A percentile compares a stretch with the other conserved stretches of the same genome.
These are phyloP conservation scores for Chamaenerion angustifolium DNA, from an alignment of 345 rosid genomes.

Conservation along the genomic window DNA sequence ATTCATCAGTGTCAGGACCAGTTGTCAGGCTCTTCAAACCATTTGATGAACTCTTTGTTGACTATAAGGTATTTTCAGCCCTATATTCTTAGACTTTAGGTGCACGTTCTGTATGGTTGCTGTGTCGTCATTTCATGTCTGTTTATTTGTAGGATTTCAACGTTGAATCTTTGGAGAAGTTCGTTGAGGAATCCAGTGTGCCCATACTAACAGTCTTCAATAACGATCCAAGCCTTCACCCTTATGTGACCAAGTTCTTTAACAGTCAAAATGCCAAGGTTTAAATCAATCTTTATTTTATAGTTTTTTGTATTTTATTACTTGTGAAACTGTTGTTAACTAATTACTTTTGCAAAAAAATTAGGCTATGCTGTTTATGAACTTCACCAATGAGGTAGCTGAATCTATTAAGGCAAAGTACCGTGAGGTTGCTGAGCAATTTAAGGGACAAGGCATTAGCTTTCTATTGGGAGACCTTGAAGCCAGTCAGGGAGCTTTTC, in stretches of 20 bases:
- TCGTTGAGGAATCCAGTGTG: conserved; percentile 55
- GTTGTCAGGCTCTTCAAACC: conserved; percentile 89
- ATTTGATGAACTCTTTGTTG: conserved; percentile 78
- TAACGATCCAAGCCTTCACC: conserved; percentile 63
- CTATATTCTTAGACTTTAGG: too few species aligned
- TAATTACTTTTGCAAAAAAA: too few species aligned
- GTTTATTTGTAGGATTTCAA: conserved; percentile 45
- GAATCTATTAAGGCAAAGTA: conserved; percentile 54
- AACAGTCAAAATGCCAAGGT: conserved; percentile 69
- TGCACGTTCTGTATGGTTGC: background rate
- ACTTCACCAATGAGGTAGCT: conserved; percentile 40
- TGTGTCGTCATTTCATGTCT: background rate
- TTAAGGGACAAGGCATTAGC: conserved; percentile 49
- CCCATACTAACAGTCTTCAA: conserved; percentile 63
- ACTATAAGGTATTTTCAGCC: conserved; percentile 43
- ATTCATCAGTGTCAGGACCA: conserved; percentile 69
- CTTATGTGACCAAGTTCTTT: conserved; percentile 67
- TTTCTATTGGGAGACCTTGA: conserved; percentile 85
- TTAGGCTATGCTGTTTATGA: conserved; percentile 80
- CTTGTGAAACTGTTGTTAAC: too few species aligned
- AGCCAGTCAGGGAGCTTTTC: conserved; percentile 71
- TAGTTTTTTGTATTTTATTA: too few species aligned
- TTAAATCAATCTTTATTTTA: too few species aligned
- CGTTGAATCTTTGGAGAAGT: conserved; percentile 67
- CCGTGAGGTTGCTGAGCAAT: conserved; percentile 58